These are phyloP conservation scores for Marasmius fiardii DNA, from an alignment of 1,284 basidiomycete genomes.

Conservation along the genomic window DNA sequence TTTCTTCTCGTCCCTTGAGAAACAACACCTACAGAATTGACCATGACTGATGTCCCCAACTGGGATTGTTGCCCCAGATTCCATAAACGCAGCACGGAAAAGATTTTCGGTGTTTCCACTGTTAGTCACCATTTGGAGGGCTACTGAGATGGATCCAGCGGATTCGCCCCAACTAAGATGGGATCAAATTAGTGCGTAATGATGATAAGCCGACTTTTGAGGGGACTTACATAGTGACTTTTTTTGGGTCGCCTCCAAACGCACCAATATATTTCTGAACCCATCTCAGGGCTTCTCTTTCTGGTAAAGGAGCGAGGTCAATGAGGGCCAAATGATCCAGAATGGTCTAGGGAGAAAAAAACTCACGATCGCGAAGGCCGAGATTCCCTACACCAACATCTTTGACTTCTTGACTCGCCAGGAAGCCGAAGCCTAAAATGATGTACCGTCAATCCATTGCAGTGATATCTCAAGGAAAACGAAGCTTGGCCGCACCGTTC, in stretches of 20 bases:
- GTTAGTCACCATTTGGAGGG: slow-evolving; percentile 53
- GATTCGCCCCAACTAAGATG: slow-evolving; percentile 50
- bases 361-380: slow-evolving; percentile 39
- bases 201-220: not conserved
- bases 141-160: slow-evolving; percentile 50
- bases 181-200: not conserved
- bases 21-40: slow-evolving; percentile 20
- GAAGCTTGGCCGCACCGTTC: slow-evolving; percentile 10
- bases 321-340: not conserved
- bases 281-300: slow-evolving; percentile 38
- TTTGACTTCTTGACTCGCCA: slow-evolving; percentile 39
- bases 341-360: no score
- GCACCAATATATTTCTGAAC: not conserved
- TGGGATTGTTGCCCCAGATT: slow-evolving; percentile 47
- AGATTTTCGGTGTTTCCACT: slow-evolving; percentile 40
- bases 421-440: slow-evolving; percentile 31
- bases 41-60: slow-evolving; percentile 38
- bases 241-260: not conserved
- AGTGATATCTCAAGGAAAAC: no score
- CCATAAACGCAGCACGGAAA: slow-evolving; percentile 51
- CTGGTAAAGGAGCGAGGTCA: slow-evolving; percentile 23
- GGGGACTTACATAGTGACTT: slow-evolving; percentile 50
- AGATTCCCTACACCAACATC: slow-evolving; percentile 42
- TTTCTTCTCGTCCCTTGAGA: no score
- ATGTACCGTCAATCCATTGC: no score